Conservation (phyloP, 179 eudicot genomes). For the Sideroxylon spinosum region DNA sequence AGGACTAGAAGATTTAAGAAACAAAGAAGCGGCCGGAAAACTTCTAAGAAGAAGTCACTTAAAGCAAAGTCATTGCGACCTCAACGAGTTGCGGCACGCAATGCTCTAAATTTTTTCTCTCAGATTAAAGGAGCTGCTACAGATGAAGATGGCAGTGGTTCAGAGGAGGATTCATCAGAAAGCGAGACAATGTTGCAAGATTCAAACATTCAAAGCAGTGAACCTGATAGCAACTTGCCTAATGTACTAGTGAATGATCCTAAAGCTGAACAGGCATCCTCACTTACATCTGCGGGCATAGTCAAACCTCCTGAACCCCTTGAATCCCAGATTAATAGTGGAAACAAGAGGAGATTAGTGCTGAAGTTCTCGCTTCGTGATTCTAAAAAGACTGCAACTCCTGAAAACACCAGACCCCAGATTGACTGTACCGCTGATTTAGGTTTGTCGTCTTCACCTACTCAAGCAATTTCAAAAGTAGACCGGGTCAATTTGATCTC, state of each 20-base stretch:
- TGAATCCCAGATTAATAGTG: constrained; percentile 32
- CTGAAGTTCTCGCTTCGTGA: constrained; percentile 55
- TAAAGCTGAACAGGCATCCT: constrained; percentile 38
- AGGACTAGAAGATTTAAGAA: constrained; percentile 44
- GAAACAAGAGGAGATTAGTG: constrained; percentile 45
- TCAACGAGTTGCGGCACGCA: constrained; percentile 78
- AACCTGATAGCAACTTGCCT: constrained; percentile 29
- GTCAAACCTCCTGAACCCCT: constrained; percentile 25
- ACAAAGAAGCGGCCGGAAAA: constrained; percentile 36
- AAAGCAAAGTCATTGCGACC: constrained; percentile 64
- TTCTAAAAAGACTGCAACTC: constrained; percentile 25
- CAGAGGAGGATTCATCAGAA: constrained; percentile 52
- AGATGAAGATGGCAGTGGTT: constrained; percentile 54
- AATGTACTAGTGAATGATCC: constrained; percentile 35
- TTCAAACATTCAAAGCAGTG: constrained; percentile 46
- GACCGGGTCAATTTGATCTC: constrained; percentile 20
- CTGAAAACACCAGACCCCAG: constrained; percentile 24
- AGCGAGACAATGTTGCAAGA: constrained; percentile 50
- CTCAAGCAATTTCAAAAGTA: constrained; percentile 28
- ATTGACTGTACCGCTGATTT: constrained; percentile 25
- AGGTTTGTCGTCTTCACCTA: constrained; percentile 34
- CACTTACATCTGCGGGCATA: constrained; percentile 39
- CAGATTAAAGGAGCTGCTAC: constrained; percentile 45
- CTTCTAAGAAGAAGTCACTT: constrained; percentile 48
- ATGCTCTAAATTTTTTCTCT: constrained; percentile 53